Conservation (phyloP, 2,329 filamentous ascomycete species). For the Trichophyton rubrum region DNA sequence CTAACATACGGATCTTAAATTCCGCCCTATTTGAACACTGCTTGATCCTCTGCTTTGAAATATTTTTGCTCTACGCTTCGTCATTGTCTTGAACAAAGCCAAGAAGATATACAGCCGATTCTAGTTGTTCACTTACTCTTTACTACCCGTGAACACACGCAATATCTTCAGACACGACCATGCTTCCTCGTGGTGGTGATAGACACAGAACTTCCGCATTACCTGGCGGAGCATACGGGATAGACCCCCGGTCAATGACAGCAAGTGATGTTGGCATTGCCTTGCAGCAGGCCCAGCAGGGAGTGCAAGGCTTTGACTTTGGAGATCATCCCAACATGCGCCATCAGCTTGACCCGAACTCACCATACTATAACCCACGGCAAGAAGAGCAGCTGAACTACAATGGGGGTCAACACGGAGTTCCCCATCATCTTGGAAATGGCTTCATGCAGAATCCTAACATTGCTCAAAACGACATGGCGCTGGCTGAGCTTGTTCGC, state of each 20-base stretch:
- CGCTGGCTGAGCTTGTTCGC: slow-evolving; percentile 11
- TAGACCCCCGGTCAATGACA: slow-evolving; percentile 13
- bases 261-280: slow-evolving; percentile 14
- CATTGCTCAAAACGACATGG: neutral
- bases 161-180: neutral
- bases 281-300: slow-evolving; percentile 14
- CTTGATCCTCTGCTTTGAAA: neutral
- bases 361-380: neutral
- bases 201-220: slow-evolving; percentile 12
- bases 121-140: neutral
- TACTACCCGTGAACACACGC: neutral
- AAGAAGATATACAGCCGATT: too few species aligned
- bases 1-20: neutral
- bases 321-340: neutral
- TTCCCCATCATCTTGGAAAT: neutral
- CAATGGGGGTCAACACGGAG: neutral
- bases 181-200: slow-evolving; percentile 10
- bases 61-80: neutral
- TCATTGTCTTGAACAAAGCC: neutral
- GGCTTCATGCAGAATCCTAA: neutral
- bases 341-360: neutral
- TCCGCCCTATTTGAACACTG: neutral
- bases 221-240: slow-evolving; percentile 12
- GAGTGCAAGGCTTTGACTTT: slow-evolving; percentile 12
- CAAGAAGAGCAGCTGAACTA: neutral